Percentiles rank a stretch among this genome's conserved stretches.
These are phyloP conservation scores for Daldinia sp. DNA, from an alignment of 2,329 filamentous ascomycete genomes.

Conservation along the genomic window DNA sequence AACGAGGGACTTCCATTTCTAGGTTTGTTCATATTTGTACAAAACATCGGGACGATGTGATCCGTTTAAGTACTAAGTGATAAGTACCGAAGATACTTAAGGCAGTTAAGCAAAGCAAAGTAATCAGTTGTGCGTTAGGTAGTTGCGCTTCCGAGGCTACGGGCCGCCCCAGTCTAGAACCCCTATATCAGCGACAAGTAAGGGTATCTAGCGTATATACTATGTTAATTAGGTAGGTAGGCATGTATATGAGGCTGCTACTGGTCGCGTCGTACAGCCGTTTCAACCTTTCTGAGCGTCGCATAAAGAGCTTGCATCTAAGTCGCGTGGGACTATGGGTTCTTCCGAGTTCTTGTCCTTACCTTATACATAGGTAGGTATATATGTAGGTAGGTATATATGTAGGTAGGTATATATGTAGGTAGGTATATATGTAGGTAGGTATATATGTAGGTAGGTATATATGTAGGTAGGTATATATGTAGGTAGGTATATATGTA, in stretches of 20 bases:
- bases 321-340: not conserved
- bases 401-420: not conserved
- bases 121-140: not conserved
- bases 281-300: slow-evolving; percentile 17
- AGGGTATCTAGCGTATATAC: not conserved
- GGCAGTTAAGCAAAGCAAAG: not conserved
- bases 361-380: not conserved
- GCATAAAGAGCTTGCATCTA: slow-evolving; percentile 23
- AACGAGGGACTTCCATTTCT: not conserved
- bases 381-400: not conserved
- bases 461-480: not conserved
- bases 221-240: not conserved
- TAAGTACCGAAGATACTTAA: not conserved
- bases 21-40: not conserved
- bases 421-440: not conserved
- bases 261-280: slow-evolving; percentile 14
- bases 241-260: slow-evolving; percentile 5
- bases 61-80: not conserved
- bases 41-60: not conserved
- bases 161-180: not conserved
- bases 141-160: not conserved
- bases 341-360: not conserved
- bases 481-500: not conserved
- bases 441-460: not conserved
- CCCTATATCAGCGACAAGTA: slow-evolving; percentile 13